Percentiles rank a stretch among this genome's conserved stretches.
Evolutionary conservation across 169 alveolate species (phyloP).

Genomic region (Babesia divergens): DNA sequence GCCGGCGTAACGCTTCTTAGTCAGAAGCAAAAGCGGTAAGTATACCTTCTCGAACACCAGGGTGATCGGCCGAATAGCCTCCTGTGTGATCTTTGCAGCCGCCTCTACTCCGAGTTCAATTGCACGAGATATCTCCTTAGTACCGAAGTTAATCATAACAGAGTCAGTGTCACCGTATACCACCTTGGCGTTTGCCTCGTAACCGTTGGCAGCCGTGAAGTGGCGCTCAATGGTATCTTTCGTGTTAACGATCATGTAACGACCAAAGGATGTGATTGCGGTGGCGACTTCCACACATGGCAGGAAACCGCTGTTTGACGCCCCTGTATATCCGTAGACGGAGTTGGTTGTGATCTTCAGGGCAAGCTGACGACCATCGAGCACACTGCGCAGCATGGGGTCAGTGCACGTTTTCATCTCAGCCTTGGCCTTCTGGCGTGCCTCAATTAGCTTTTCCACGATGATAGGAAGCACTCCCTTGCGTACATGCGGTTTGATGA

Average conservation of each 20-base stretch:
- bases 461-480: conserved; percentile 96
- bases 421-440: conserved; percentile 92
- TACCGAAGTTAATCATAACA: conserved; percentile 98
- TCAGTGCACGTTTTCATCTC: conserved; percentile 89
- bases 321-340: conserved; percentile 99
- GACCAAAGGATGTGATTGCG: conserved; percentile 95
- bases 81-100: conserved; percentile 86
- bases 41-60: conserved; percentile 97
- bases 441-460: conserved; percentile 94
- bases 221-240: conserved; percentile 76
- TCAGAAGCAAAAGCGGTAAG: conserved; percentile 93
- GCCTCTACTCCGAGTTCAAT: conserved; percentile 92
- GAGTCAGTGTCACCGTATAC: conserved; percentile 99
- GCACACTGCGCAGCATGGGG: conserved; percentile 91
- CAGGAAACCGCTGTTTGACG: conserved; percentile 93
- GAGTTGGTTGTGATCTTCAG: conserved; percentile 98
- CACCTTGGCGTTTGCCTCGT: conserved; percentile 87
- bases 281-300: conserved; percentile 96
- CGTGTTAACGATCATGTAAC: conserved; percentile 90
- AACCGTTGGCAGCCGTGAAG: conserved; percentile 87
- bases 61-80: conserved; percentile 90
- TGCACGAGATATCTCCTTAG: conserved; percentile 83
- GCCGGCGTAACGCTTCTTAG: conserved; percentile 97
- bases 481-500: conserved; percentile 61
- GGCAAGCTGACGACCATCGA: conserved; percentile 98